Conservation (phyloP, 1,284 basidiomycete species). For the Wallemia mellicola region DNA sequence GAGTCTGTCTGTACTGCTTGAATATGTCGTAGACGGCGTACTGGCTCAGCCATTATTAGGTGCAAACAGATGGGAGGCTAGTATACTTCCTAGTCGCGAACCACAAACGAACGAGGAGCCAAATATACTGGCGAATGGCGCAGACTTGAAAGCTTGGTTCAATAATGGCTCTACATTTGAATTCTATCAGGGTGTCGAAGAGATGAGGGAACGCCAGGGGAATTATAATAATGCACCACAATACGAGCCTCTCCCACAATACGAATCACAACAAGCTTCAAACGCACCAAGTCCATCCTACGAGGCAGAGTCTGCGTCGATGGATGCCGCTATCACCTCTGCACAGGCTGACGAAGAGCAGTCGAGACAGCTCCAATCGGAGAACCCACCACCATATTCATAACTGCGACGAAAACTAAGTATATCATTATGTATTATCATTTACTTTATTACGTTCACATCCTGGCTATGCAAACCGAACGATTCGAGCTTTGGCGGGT, state of each 20-base stretch:
- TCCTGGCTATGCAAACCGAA: neutral
- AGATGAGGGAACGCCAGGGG: neutral
- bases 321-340: neutral
- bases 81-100: neutral
- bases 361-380: neutral
- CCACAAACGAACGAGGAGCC: neutral
- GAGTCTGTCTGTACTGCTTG: neutral
- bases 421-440: neutral
- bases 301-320: neutral
- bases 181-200: neutral
- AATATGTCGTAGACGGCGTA: neutral
- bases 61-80: neutral
- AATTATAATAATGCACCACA: neutral
- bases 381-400: neutral
- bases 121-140: neutral
- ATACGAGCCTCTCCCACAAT: neutral
- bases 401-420: neutral
- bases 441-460: neutral
- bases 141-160: neutral
- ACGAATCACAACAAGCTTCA: neutral
- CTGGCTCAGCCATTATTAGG: neutral
- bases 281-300: neutral
- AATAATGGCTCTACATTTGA: neutral
- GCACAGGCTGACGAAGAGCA: neutral
- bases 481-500: neutral